A percentile compares a stretch with the other conserved stretches of the same genome.
Conservation (phyloP, 768 basidiomycete species). For the Panaeolus cyanescens region DNA sequence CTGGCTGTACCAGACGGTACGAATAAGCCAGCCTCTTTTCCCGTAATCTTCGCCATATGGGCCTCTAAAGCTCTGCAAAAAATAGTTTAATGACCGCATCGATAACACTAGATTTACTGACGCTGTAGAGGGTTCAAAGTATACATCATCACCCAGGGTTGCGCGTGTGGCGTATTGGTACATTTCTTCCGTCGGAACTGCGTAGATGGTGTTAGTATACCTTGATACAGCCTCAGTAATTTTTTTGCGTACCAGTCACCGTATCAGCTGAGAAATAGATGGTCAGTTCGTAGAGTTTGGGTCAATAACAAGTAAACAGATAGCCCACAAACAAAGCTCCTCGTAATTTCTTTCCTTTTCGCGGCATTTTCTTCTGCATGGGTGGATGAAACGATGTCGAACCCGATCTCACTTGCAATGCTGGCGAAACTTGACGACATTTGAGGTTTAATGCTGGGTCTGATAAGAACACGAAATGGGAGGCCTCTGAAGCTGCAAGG, state of each 20-base stretch:
- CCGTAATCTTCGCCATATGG: constrained; percentile 73
- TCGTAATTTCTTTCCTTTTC: constrained; percentile 55
- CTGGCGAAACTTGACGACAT: neutral
- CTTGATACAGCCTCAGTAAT: neutral
- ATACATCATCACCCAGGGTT: constrained; percentile 80
- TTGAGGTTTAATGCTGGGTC: neutral
- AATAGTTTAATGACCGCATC: neutral
- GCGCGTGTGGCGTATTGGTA: constrained; percentile 65
- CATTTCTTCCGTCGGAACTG: constrained; percentile 75
- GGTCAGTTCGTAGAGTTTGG: no score
- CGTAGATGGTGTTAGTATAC: neutral
- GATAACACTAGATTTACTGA: constrained; percentile 18
- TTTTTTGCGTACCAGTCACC: constrained; percentile 40
- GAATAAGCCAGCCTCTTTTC: constrained; percentile 92
- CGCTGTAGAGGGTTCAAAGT: constrained; percentile 61
- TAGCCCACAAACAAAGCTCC: constrained; percentile 75
- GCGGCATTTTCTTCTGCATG: constrained; percentile 60
- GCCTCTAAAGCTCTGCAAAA: constrained; percentile 59
- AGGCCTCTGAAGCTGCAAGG: no score
- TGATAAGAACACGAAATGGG: no score
- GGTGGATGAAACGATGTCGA: constrained; percentile 60
- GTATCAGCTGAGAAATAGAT: constrained; percentile 47
- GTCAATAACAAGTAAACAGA: neutral
- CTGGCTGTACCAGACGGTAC: constrained; percentile 88
- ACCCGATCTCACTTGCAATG: neutral